Evolutionary conservation across 768 basidiomycete genomes (phyloP).

Genomic region (Psilocybe cyanescens): DNA sequence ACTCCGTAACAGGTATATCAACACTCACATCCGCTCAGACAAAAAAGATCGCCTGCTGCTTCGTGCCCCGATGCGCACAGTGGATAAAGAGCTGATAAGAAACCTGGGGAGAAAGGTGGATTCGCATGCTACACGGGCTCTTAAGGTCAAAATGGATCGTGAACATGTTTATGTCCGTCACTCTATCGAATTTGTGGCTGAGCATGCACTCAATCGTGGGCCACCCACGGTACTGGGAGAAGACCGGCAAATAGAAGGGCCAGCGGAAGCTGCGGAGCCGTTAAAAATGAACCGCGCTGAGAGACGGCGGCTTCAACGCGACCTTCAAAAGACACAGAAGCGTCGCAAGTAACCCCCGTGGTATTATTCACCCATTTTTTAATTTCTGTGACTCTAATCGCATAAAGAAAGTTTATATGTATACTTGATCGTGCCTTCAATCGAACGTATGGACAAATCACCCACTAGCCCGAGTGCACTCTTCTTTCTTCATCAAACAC

Average conservation of each 20-base stretch:
- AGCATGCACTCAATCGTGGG: background rate
- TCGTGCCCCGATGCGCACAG: slow-evolving; percentile 17
- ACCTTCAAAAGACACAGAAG: slow-evolving; percentile 13
- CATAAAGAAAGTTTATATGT: no score
- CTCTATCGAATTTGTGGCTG: slow-evolving; percentile 4
- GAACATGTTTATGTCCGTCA: slow-evolving; percentile 23
- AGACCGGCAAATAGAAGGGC: slow-evolving; percentile 11
- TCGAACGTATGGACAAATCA: no score
- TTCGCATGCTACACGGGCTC: slow-evolving; percentile 10
- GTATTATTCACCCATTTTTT: no score
- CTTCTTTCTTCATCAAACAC: no score
- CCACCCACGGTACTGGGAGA: background rate
- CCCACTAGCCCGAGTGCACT: no score
- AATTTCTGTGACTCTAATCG: no score
- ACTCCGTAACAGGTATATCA: slow-evolving; percentile 17
- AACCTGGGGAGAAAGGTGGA: slow-evolving; percentile 15
- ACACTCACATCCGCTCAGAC: slow-evolving; percentile 24
- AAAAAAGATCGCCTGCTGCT: slow-evolving; percentile 16
- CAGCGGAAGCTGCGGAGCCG: background rate
- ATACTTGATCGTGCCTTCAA: no score
- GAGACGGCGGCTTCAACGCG: slow-evolving; percentile 17
- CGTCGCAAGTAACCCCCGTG: slow-evolving; percentile 9
- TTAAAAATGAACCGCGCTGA: slow-evolving; percentile 19
- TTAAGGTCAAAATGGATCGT: slow-evolving; percentile 18
- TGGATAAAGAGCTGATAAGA: slow-evolving; percentile 22